Evolutionary conservation across 768 basidiomycete species (phyloP), one percentile per base, ranked within the genome.

Genomic region (Boletellus emodensis): DNA sequence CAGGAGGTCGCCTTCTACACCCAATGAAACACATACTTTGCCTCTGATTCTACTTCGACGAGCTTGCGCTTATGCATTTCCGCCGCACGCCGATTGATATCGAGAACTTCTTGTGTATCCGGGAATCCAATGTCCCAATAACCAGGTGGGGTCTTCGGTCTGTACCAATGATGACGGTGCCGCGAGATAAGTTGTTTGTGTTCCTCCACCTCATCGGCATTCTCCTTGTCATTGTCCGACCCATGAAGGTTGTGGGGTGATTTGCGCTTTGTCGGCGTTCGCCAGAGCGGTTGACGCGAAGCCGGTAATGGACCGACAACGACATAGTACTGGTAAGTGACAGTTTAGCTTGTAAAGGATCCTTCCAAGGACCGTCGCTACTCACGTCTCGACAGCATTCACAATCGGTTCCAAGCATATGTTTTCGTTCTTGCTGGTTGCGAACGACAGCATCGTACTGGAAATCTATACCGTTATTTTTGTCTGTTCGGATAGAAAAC

Each of bases 71-170:
- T 69, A 55, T 88, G 83, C 80, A 93, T 90, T 61, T 80, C 78
- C 49, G 75, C 76, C 9, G 93, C 94, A 50, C 71, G 71, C 52
- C 72, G 70, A 65, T 95, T 95, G 59, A 95, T 93, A 47, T 76
- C 76, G 40, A 74, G 77, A 14, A 82, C 84, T 61, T 90, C 82
- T 65, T 94, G 93, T 4, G 93, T 94, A 56, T 76, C 74, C 1
- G 94, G 94, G 63, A 97, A 94, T 1, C 87, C 91, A 50, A 94
- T 93, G 49, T 85, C 76, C 90, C 92, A 94, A 68, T 90, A 95
- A 14, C 82, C 83, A 1, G 90, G 91, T 11, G 94, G 94, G 2
- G 90, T 93, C 44, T 74, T 77, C 1, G 83, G 75, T 40, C 81
- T 75, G 26, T 74, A 75, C 88, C 87, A 91, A 17, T 83, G 76